Evolutionary conservation across 1,139 yeast genomes (phyloP).

Genomic region (Saccharomyces hybrid): DNA sequence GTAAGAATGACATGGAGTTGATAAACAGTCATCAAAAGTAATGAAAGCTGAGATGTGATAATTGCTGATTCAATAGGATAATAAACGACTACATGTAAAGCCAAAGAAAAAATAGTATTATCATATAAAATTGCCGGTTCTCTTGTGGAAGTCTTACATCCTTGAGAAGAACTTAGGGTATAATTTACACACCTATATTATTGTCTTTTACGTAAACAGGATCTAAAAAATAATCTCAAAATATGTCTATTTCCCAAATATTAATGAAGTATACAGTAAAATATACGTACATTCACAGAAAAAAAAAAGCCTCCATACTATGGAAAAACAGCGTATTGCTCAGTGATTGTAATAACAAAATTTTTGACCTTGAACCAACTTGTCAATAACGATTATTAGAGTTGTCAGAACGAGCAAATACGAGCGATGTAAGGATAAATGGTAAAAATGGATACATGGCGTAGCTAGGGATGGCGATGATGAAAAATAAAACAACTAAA

Average conservation of each 20-base stretch:
- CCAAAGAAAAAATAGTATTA: no score
- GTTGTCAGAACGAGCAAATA: not conserved
- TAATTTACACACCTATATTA: no score
- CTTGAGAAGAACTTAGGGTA: no score
- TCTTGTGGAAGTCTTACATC: no score
- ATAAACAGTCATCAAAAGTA: no score
- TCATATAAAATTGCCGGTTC: no score
- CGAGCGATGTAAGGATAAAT: not conserved
- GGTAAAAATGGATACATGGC: not conserved
- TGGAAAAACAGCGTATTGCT: not conserved
- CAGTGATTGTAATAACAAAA: not conserved
- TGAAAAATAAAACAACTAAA: not conserved
- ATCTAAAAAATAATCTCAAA: no score
- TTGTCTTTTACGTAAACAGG: no score
- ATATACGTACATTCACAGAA: not conserved
- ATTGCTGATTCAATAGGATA: no score
- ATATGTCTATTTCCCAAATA: not conserved
- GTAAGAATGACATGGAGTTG: no score
- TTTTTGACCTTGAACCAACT: not conserved
- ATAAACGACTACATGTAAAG: no score
- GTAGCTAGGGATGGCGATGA: not conserved
- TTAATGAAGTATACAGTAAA: not conserved
- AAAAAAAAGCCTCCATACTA: not conserved
- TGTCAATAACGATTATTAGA: not conserved
- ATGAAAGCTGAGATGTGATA: no score